A percentile compares a stretch with the other conserved stretches of the same genome.
These are phyloP conservation scores for Trametes cinnabarina DNA, from an alignment of 768 basidiomycete genomes.

Conservation along the genomic window DNA sequence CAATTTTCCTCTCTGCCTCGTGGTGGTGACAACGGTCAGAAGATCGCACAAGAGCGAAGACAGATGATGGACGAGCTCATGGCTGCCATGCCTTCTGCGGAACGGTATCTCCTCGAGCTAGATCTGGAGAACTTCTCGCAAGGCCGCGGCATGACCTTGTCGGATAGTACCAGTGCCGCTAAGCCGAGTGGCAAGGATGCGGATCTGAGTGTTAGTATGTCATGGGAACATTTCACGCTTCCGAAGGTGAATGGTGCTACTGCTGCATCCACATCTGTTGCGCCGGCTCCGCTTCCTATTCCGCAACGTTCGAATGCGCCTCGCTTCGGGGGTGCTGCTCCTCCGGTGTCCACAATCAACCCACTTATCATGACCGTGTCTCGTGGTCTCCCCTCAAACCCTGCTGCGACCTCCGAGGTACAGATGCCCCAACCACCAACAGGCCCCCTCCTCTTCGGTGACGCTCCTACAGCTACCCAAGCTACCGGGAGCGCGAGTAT, in stretches of 20 bases:
- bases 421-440: slow-evolving; percentile 10
- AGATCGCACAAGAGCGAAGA: slow-evolving; percentile 50
- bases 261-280: slow-evolving; percentile 4
- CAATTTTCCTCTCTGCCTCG: slow-evolving; percentile 45
- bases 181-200: slow-evolving; percentile 23
- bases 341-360: slow-evolving; percentile 9
- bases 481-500: not conserved
- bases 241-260: slow-evolving; percentile 23
- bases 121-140: slow-evolving; percentile 44
- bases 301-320: slow-evolving; percentile 36
- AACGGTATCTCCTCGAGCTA: slow-evolving; percentile 60
- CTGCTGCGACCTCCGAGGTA: not conserved
- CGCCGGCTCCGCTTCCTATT: slow-evolving; percentile 24
- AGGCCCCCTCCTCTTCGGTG: slow-evolving; percentile 16
- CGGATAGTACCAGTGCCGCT: not conserved
- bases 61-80: slow-evolving; percentile 72
- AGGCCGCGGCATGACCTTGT: slow-evolving; percentile 20
- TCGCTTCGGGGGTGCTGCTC: slow-evolving; percentile 35
- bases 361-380: slow-evolving; percentile 15
- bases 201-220: slow-evolving; percentile 53
- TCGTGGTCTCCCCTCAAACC: not conserved
- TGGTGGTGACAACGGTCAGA: slow-evolving; percentile 30
- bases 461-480: not conserved
- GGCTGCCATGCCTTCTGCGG: slow-evolving; percentile 56
- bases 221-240: slow-evolving; percentile 55